phyloP scores from a whole-genome alignment of 495 filamentous ascomycete genomes.

The Penicillium fimorum region DNA sequence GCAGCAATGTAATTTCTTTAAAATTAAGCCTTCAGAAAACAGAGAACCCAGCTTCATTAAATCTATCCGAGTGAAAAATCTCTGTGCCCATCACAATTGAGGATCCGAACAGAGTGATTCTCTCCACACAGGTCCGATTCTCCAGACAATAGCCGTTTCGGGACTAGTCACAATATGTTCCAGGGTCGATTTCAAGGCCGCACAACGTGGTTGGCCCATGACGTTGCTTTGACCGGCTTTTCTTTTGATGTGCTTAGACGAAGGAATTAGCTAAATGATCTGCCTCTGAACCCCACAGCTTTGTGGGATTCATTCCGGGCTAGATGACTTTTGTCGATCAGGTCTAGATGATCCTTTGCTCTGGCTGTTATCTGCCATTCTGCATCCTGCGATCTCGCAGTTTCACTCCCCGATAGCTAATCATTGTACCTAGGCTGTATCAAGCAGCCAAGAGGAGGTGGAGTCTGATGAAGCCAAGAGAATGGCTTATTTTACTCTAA shows the following conservation, averaged over 20 bases:
- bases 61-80: background rate
- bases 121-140: constrained; percentile 16
- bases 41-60: background rate
- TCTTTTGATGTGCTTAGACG: constrained; percentile 15
- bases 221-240: constrained; percentile 5
- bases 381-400: background rate
- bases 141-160: constrained; percentile 26
- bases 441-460: background rate
- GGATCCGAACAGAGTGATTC: constrained; percentile 2
- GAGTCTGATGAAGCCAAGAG: background rate
- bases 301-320: background rate
- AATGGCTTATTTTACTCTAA: constrained; percentile 5
- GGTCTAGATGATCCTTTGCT: background rate
- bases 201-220: constrained; percentile 11
- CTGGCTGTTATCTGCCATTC: background rate
- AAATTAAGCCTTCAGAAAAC: background rate
- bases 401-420: background rate
- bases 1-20: background rate
- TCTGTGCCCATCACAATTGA: background rate
- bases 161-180: constrained; percentile 23
- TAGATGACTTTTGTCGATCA: background rate
- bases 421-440: background rate
- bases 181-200: background rate
- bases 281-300: constrained; percentile 11
- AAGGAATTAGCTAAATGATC: constrained; percentile 23